Evolutionary conservation across 2,329 filamentous ascomycete species (phyloP), one percentile per base, ranked within the genome.

Genomic region (Colletotrichum sojae): DNA sequence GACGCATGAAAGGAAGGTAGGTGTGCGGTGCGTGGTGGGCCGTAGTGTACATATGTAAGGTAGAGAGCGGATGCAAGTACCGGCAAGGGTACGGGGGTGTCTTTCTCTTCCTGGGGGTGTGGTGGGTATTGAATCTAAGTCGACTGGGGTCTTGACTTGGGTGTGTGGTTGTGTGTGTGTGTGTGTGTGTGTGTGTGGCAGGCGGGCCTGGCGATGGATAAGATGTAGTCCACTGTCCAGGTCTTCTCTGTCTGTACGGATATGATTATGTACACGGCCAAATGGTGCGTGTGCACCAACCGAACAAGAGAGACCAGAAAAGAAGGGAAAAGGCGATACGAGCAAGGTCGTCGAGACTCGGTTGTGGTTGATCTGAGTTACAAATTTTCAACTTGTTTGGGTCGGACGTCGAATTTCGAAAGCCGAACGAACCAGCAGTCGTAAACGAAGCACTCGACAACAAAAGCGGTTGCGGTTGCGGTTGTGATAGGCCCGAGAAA

Each of bases 21-120:
- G 49, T 64, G 46, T 51, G 52, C 51, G 56, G 39, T 69, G 48
- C 64, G 60, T 46, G 59, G 69, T 70, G 69, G 69, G 66, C 69
- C 61, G 61, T 53, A 52, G 40, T 58, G 52, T 57, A 70, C 67
- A 71, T 70, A 71, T 70, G 69, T 71, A 69, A 55, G 63, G 55
- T 55, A 60, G 22, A 67, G 62, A 54, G 56, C 51, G 59, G 65
- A 62, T 57, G 67, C 43, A 70, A 70, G 51, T 71, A 69, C 69
- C 67, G 67, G 69, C 69, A 71, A 71, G 69, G 69, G 62, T 71
- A 53, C 62, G 40, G 43, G 66, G 66, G 67, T 70, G 66, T 62
- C 40, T 65, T 53, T 61, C 52, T 66, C 39, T 43, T 66, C 13
- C 56, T 65, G 56, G 69, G 69, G 69, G 65, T 43, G 65, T 57